Conservation (phyloP, 306 rosid genomes). For the Inga oerstediana region DNA sequence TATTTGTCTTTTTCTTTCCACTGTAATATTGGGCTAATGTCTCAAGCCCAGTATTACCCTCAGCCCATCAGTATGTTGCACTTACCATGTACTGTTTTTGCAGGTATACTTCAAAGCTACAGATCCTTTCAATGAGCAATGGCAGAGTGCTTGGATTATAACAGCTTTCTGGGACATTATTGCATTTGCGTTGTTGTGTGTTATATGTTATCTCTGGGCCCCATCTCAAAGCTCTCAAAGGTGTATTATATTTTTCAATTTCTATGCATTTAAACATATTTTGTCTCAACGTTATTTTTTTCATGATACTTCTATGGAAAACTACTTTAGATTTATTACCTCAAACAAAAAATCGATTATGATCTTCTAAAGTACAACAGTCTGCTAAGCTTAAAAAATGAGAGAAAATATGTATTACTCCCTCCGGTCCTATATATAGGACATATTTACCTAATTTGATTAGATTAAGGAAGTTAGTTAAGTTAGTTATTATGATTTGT, state of each 20-base stretch:
- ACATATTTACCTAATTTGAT: too few species aligned
- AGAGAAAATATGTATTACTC: not conserved
- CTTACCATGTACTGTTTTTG: not conserved
- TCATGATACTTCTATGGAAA: slow-evolving; percentile 7
- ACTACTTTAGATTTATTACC: not conserved
- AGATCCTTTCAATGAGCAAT: slow-evolving; percentile 92
- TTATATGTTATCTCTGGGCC: slow-evolving; percentile 93
- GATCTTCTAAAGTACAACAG: not conserved
- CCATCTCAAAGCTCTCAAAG: slow-evolving; percentile 98
- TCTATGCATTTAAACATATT: not conserved
- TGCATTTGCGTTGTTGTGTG: slow-evolving; percentile 79
- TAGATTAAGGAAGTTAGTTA: too few species aligned
- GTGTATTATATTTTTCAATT: slow-evolving; percentile 40
- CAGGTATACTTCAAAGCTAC: slow-evolving; percentile 96
- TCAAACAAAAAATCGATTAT: not conserved
- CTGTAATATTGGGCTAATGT: not conserved
- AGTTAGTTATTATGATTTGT: too few species aligned
- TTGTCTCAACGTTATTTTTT: slow-evolving; percentile 21
- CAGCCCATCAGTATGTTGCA: too few species aligned
- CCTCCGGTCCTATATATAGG: too few species aligned
- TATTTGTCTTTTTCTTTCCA: not conserved
- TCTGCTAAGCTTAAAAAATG: not conserved
- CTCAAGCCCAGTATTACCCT: too few species aligned
- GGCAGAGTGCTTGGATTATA: slow-evolving; percentile 98
- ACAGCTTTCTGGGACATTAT: slow-evolving; percentile 95